These are phyloP conservation scores for Aspergillus tanneri DNA, from an alignment of 2,329 filamentous ascomycete genomes.

Conservation along the genomic window DNA sequence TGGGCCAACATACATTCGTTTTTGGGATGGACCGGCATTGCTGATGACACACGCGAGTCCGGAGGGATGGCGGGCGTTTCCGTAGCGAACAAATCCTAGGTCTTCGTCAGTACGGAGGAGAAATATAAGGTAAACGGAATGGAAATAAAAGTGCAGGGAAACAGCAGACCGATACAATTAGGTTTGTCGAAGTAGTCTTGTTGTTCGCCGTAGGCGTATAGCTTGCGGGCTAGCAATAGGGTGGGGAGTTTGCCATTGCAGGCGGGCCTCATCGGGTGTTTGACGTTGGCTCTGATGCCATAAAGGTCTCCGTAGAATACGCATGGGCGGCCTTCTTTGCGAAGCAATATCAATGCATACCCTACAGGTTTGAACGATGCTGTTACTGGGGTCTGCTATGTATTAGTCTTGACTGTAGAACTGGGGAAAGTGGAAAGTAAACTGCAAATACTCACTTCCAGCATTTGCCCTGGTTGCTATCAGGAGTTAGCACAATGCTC, in stretches of 20 bases:
- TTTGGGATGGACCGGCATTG: constrained; percentile 50
- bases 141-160: too few relatives aligned
- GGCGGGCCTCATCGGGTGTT: constrained; percentile 52
- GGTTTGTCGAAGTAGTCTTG: constrained; percentile 62
- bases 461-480: constrained; percentile 61
- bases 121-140: background rate
- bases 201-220: constrained; percentile 67
- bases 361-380: constrained; percentile 70
- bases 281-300: constrained; percentile 54
- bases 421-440: too few relatives aligned
- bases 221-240: constrained; percentile 60
- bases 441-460: constrained; percentile 48
- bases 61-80: constrained; percentile 49
- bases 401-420: background rate
- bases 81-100: constrained; percentile 54
- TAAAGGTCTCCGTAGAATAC: constrained; percentile 71
- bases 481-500: background rate
- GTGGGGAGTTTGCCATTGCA: constrained; percentile 57
- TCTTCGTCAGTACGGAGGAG: background rate
- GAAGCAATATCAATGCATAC: constrained; percentile 69
- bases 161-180: constrained; percentile 55
- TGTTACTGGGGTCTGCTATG: constrained; percentile 57
- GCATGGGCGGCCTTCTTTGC: constrained; percentile 62
- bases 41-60: constrained; percentile 60
- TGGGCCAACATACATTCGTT: constrained; percentile 63